Conservation (phyloP, 345 rosid species). For the Populus euphratica region DNA sequence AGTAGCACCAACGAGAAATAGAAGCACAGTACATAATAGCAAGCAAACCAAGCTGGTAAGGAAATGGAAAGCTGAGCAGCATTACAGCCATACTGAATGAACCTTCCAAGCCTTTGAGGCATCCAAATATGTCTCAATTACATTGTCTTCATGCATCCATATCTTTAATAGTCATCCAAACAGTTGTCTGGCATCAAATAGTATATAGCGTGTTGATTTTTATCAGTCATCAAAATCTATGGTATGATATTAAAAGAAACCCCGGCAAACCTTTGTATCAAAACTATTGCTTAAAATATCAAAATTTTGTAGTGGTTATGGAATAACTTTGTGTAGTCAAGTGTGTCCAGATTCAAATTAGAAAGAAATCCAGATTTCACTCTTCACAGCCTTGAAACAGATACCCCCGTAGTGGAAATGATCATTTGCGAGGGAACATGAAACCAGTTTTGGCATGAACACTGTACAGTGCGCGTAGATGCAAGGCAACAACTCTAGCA, state of each 20-base stretch:
- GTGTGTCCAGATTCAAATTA: background rate
- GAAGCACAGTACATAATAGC: background rate
- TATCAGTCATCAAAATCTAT: background rate
- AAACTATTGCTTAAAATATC: background rate
- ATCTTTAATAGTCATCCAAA: background rate
- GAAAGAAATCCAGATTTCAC: background rate
- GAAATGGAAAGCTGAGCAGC: background rate
- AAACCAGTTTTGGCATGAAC: background rate
- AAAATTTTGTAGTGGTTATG: background rate
- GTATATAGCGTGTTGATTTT: background rate
- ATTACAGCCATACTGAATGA: background rate
- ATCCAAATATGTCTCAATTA: background rate
- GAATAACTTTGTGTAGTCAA: background rate
- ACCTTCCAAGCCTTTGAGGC: background rate
- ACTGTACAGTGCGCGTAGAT: background rate
- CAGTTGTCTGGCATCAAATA: background rate
- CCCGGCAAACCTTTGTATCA: background rate
- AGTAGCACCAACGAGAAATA: background rate
- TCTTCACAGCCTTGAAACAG: background rate
- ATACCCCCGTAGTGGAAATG: background rate
- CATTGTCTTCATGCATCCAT: background rate
- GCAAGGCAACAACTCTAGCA: background rate
- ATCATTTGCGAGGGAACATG: background rate
- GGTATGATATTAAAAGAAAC: too few species aligned
- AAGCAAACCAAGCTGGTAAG: background rate